Evolutionary conservation across 495 filamentous ascomycete species (phyloP).

Genomic region (Aspergillus affinis): DNA sequence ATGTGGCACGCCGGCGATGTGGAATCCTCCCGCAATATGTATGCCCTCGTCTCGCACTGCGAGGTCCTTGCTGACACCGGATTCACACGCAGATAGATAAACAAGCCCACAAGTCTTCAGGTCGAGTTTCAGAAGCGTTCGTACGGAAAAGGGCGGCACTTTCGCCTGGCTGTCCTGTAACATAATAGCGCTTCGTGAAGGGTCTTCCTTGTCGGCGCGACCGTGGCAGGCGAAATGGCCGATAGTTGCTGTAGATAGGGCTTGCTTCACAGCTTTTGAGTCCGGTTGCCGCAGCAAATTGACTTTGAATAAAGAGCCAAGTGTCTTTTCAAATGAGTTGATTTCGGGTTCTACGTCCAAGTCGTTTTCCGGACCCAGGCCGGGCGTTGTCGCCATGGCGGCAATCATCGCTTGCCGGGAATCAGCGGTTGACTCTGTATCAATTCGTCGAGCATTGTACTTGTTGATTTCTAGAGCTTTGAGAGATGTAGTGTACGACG

Average conservation of each 20-base stretch:
- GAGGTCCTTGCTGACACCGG: conserved; percentile 16
- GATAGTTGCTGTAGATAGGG: neutral
- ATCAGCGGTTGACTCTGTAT: neutral
- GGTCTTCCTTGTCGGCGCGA: conserved; percentile 15
- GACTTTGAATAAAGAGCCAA: neutral
- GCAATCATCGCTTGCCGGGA: conserved; percentile 4
- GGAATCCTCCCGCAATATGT: conserved; percentile 21
- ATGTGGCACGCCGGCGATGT: conserved; percentile 25
- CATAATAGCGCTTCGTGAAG: conserved; percentile 14
- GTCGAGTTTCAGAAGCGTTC: conserved; percentile 12
- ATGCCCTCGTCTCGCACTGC: conserved; percentile 21
- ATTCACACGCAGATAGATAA: conserved; percentile 24
- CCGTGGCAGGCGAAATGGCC: conserved; percentile 23
- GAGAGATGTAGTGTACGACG: conserved; percentile 17
- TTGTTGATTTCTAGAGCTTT: conserved; percentile 11
- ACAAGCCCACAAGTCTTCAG: conserved; percentile 18
- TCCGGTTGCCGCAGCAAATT: conserved; percentile 1
- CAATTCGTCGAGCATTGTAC: conserved; percentile 1
- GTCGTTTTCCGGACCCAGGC: conserved; percentile 9
- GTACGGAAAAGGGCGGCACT: conserved; percentile 14
- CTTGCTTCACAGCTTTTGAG: neutral
- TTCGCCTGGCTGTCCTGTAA: conserved; percentile 14
- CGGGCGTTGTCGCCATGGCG: conserved; percentile 17
- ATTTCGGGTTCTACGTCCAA: conserved; percentile 13
- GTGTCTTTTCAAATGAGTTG: neutral